A percentile compares a stretch with the other conserved stretches of the same genome.
phyloP scores from a whole-genome alignment of 2,329 filamentous ascomycete species.

The Botrytis deweyae region DNA sequence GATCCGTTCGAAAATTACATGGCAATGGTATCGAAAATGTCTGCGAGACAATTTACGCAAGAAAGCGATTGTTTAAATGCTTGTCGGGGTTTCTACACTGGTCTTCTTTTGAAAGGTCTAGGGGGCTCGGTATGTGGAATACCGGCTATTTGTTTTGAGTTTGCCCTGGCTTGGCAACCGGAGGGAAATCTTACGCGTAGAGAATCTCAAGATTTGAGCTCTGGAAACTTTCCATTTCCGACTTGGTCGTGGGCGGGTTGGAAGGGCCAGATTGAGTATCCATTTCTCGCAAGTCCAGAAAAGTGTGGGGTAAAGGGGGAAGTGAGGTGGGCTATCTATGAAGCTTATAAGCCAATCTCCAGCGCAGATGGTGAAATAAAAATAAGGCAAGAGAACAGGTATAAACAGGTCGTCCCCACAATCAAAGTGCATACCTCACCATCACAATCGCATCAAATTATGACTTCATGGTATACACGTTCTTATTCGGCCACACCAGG shows the following conservation, averaged over 20 bases:
- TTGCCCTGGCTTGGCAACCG: neutral
- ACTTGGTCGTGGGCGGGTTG: constrained; percentile 7
- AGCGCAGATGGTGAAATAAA: neutral
- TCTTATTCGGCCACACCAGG: neutral
- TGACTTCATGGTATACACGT: neutral
- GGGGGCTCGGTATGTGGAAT: neutral
- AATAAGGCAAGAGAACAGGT: neutral
- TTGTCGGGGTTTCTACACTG: neutral
- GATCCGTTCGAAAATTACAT: neutral
- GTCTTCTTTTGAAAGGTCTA: neutral
- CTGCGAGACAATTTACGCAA: neutral
- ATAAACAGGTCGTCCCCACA: neutral
- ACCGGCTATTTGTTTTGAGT: neutral
- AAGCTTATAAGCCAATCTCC: neutral
- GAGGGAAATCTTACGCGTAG: neutral
- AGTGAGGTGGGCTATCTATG: neutral
- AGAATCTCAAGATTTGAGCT: neutral
- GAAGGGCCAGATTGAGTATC: neutral
- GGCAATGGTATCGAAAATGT: constrained; percentile 2
- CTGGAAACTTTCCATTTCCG: neutral
- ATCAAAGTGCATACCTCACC: neutral
- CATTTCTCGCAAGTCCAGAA: neutral
- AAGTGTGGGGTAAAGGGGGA: neutral
- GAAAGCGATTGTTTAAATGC: constrained; percentile 4
- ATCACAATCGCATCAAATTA: neutral